Base-by-base conservation (phyloP, 352 stramenopile genomes). In the Globisporangium yorkense region DNA sequence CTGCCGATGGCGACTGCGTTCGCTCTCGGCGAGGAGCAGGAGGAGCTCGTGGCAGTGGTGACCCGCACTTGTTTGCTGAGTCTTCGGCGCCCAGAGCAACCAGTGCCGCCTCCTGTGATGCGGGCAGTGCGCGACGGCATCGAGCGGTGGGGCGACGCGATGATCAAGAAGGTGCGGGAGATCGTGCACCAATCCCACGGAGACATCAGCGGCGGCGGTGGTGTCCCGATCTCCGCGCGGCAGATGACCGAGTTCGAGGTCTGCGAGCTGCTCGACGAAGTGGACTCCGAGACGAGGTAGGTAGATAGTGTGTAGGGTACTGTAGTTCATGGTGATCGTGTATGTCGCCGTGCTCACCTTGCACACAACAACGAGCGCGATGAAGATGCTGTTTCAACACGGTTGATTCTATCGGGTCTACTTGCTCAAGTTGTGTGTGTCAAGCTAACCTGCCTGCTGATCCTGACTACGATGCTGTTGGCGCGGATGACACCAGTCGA, bases 111-210 rank as follows among this genome's bases (percentile, higher is more conserved):
- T 10, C 8, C 10, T 2, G 39, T 58, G 53, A 43, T 48, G 53
- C 53, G 47, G 7, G 20, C n/a, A 29, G 16, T 58, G 39, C 40
- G 53, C 15, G 40, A 58, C 24, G 29, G 29, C 29, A 58, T 58
- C n/a, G 53, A 50, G 10, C 37, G 53, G 15, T 58, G 39, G 53
- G 53, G 53, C 29, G 53, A 58, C 20, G 39, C 43, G 53, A 58
- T 58, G 53, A 50, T 58, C 29, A 51, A 58, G 53, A 58, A 48
- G 31, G 40, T 24, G 39, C 41, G 53, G 24, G 53, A 51, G 4
- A 58, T 58, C 8, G 16, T 58, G 37, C 12, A 43, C 12, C 37
- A 43, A 13, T 16, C 37, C 4, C 37, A 43, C 5, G 35, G 35
- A 15, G 35, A 13, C 35, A 9, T 40, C 12, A 15, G 37, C 37